Evolutionary conservation across 345 rosid species (phyloP), one percentile per base, ranked within the genome.

Genomic region (Gossypium australe): DNA sequence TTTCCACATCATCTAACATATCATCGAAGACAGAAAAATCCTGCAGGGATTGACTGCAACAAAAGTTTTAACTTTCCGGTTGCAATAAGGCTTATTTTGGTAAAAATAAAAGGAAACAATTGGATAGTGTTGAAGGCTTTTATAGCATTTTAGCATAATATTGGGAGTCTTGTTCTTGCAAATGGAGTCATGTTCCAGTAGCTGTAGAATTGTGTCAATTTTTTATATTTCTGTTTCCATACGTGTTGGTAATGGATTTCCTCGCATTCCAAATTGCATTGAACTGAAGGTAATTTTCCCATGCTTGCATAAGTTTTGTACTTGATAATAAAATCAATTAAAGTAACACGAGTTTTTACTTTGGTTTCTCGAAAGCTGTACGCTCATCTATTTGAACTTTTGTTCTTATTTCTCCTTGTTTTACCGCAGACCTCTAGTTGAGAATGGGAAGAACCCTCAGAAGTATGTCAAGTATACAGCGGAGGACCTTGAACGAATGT

Each of bases 401-500:
- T 73, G 14, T 13, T 43, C 41, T 59, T 27, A 29, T 38, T 16
- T 57, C 16, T 47, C 22, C 44, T 60, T 52, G 43, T 38, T 70
- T 51, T 75, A 18, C 48, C 73, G 74, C 90, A 95, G 99, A 84
- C 92, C 93, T 64, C 76, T 95, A 18, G 98, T 95, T 76, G 98
- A 95, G 83, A 85, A 76, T 57, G 99, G 97, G 69, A 95, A 91
- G 83, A 84, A 82, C 70, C 84, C 97, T 2, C 93, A 88, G 85
- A 95, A 88, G 84, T 95, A 93, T 80, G 88, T 93, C 7, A 92
- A 81, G 77, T 93, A 90, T 81, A 55, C 88, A 2, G 87, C 97
- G 0, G 99, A 95, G 83, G 99, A 95, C 84, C 93, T 95, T 43
- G 98, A 95, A 53, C 88, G 89, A 66, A 90, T 93, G 94, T 70